Evolutionary conservation across 345 rosid species (phyloP), one percentile per base, ranked within the genome.

Genomic region (Arabis hirsuta): DNA sequence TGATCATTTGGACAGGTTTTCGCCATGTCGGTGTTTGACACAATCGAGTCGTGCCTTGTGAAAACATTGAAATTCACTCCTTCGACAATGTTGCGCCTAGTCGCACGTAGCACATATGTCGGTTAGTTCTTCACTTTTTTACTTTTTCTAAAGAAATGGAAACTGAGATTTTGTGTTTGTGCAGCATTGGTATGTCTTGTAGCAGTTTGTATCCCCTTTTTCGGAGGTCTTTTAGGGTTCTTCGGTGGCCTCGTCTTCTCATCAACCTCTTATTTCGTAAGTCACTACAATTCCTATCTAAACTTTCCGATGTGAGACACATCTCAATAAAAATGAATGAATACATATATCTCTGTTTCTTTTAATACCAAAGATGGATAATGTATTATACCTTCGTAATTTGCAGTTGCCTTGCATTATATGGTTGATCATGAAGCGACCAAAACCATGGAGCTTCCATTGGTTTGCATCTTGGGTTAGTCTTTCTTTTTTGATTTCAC

Each of bases 201-300:
- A 43, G 91, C 67, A 36, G 84, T 87, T 32, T 78, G 82, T 19
- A 43, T 84, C 42, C 91, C 91, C 8, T 87, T 87, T 62, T 87
- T 87, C 11, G 88, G 88, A 50, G 91, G 87, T 19, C 72, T 87
- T 73, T 74, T 84, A 62, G 79, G 86, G 29, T 84, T 84, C 76
- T 82, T 84, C 45, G 88, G 88, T 10, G 88, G 91, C 53, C 81
- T 87, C 36, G 87, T 69, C 57, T 87, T 84, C 62, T 81, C 88
- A 42, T 81, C 91, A 39, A 81, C 84, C 20, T 76, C 88, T 0
- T 87, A 80, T 44, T 87, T 74, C 29, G 91, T 83, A 81, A 83
- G 85, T 36, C 5, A 60, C 42, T n/a, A 19, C 29, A n/a, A n/a
- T n/a, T n/a, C n/a, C n/a, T n/a, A n/a, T n/a, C n/a, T n/a, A n/a